Evolutionary conservation across 2,329 filamentous ascomycete species (phyloP).

Genomic region (Cadophora malorum): DNA sequence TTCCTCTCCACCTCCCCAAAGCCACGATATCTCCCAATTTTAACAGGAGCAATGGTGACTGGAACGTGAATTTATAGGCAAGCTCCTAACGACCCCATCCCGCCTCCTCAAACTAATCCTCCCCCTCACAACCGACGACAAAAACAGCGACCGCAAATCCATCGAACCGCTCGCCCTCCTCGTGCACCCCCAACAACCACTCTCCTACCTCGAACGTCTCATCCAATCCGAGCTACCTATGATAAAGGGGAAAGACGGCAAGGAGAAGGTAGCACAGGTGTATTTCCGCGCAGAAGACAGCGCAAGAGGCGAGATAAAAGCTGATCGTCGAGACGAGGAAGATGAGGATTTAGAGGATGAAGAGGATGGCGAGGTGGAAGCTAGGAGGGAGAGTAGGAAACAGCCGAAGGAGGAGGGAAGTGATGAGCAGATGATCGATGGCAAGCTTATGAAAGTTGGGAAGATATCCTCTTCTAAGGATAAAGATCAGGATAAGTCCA

Average conservation of each 20-base stretch:
- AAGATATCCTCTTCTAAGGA: slow-evolving; percentile 42
- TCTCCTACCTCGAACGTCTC: slow-evolving; percentile 87
- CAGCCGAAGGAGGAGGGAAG: slow-evolving; percentile 49
- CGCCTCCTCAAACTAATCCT: slow-evolving; percentile 82
- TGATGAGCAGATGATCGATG: slow-evolving; percentile 58
- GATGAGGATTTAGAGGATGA: slow-evolving; percentile 45
- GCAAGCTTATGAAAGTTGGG: slow-evolving; percentile 48
- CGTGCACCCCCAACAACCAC: slow-evolving; percentile 86
- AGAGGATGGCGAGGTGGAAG: slow-evolving; percentile 28
- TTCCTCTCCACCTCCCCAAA: not conserved
- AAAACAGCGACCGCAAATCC: slow-evolving; percentile 66
- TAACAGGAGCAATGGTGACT: not conserved
- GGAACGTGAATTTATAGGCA: slow-evolving; percentile 55
- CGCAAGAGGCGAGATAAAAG: slow-evolving; percentile 61
- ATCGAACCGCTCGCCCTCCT: slow-evolving; percentile 87
- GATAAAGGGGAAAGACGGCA: slow-evolving; percentile 63
- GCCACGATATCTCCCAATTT: not conserved
- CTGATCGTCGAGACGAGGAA: slow-evolving; percentile 46
- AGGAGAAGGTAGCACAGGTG: slow-evolving; percentile 74
- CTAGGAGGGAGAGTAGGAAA: slow-evolving; percentile 37
- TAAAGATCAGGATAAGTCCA: slow-evolving; percentile 31
- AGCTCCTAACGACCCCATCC: slow-evolving; percentile 80
- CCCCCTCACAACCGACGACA: slow-evolving; percentile 69
- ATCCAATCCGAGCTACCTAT: slow-evolving; percentile 86
- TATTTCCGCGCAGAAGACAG: slow-evolving; percentile 82